These are phyloP conservation scores for Tricholoma hemisulphureum DNA, from an alignment of 768 basidiomycete genomes.

Conservation along the genomic window DNA sequence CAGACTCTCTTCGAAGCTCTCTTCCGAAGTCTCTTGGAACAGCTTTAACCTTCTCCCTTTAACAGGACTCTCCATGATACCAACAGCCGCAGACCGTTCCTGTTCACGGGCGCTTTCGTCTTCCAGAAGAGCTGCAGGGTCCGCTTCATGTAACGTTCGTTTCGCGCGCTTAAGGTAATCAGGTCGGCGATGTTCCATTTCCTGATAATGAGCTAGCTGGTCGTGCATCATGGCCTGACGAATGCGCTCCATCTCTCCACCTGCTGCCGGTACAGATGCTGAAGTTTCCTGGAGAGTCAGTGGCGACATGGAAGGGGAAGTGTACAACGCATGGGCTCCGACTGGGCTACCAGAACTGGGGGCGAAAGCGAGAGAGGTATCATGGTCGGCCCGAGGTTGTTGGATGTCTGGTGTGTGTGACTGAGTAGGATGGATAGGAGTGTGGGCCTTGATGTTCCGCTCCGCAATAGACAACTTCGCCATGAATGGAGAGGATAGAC, in stretches of 20 bases:
- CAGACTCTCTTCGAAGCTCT: conserved; percentile 81
- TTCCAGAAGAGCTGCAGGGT: conserved; percentile 34
- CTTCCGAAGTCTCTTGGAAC: conserved; percentile 80
- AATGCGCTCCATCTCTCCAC: conserved; percentile 61
- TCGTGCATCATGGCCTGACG: conserved; percentile 53
- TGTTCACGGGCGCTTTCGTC: conserved; percentile 32
- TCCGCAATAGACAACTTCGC: conserved; percentile 35
- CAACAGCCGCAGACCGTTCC: conserved; percentile 38
- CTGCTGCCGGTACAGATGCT: conserved; percentile 30
- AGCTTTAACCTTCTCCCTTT: conserved; percentile 73
- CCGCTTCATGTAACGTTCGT: conserved; percentile 43
- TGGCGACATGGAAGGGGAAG: conserved; percentile 16
- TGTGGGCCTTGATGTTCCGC: conserved; percentile 17
- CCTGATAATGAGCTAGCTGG: conserved; percentile 45
- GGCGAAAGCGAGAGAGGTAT: conserved; percentile 20
- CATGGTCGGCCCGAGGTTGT: conserved; percentile 24
- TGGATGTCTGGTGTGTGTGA: conserved; percentile 15
- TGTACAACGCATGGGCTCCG: conserved; percentile 1
- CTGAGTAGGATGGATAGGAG: conserved; percentile 8
- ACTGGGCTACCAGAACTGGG: conserved; percentile 3
- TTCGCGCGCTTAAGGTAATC: conserved; percentile 69
- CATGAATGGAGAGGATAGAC: conserved; percentile 49
- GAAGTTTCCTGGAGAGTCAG: conserved; percentile 23
- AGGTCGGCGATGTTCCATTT: conserved; percentile 63
- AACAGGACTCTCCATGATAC: conserved; percentile 66